Evolutionary conservation across 1,284 basidiomycete genomes (phyloP).

Genomic region (Termitomyces sp.): DNA sequence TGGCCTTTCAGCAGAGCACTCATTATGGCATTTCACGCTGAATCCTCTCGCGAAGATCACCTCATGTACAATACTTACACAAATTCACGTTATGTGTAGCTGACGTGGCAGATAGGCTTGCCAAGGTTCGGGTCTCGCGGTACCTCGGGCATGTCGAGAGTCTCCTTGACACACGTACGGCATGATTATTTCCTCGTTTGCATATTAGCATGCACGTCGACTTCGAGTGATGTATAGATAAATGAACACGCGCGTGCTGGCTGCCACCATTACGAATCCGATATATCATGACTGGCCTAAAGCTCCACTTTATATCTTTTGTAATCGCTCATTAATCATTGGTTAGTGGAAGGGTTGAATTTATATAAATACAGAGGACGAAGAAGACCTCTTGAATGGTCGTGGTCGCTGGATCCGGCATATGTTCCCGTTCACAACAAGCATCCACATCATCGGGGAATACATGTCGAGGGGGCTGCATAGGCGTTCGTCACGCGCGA

Average conservation of each 20-base stretch:
- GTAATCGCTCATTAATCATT: too few species aligned
- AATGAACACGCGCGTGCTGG: neutral
- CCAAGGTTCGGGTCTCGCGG: neutral
- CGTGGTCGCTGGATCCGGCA: neutral
- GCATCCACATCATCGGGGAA: neutral
- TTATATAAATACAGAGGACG: neutral
- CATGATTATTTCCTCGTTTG: neutral
- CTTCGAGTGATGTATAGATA: neutral
- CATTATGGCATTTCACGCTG: neutral
- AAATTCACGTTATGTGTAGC: neutral
- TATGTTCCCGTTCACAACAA: neutral
- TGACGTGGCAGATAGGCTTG: neutral
- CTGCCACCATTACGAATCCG: neutral
- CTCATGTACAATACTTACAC: neutral
- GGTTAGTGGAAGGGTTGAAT: neutral
- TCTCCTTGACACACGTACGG: slow-evolving; percentile 3
- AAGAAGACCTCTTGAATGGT: neutral
- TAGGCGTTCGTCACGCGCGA: neutral
- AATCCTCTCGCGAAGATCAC: neutral
- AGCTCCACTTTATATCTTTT: neutral
- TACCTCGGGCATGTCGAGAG: neutral
- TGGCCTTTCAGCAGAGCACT: neutral
- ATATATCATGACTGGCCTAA: neutral
- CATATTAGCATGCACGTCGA: neutral
- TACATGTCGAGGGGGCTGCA: too few species aligned